Conservation (phyloP, 2,329 filamentous ascomycete species). For the Rhytidhysteron rufulum region DNA sequence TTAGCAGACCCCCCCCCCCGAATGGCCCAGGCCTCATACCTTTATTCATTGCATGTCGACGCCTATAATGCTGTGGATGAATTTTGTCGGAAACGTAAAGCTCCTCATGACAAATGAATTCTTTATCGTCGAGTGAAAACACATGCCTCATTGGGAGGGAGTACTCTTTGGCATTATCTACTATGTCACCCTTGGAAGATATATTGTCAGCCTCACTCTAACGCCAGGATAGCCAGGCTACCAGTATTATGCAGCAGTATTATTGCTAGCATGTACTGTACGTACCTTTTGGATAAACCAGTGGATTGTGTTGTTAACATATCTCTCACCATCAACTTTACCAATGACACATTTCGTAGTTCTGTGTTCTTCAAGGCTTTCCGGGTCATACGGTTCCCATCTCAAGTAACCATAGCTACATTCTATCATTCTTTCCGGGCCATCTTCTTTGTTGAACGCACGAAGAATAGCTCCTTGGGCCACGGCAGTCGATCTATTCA, state of each 20-base stretch:
- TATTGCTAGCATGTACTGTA: not conserved
- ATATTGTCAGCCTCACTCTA: not conserved
- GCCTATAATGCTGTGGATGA: not conserved
- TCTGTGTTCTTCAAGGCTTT: not conserved
- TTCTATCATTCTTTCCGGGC: not conserved
- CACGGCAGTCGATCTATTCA: not conserved
- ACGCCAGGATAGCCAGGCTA: too few species aligned
- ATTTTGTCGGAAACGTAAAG: not conserved
- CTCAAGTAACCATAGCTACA: not conserved
- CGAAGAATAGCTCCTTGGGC: not conserved
- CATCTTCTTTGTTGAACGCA: not conserved
- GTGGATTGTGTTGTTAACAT: not conserved
- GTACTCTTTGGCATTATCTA: not conserved
- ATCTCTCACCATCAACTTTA: not conserved
- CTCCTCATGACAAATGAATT: not conserved
- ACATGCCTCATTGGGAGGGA: not conserved
- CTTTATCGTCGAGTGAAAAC: not conserved
- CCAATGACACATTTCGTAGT: not conserved
- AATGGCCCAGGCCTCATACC: not conserved
- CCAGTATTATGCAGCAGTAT: not conserved
- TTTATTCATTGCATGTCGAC: not conserved
- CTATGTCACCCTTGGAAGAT: not conserved
- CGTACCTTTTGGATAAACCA: not conserved
- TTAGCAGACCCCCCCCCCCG: too few species aligned
- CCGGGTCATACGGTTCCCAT: not conserved